Evolutionary conservation across 2,329 filamentous ascomycete species (phyloP).

Genomic region (Ceratocystis papillata): DNA sequence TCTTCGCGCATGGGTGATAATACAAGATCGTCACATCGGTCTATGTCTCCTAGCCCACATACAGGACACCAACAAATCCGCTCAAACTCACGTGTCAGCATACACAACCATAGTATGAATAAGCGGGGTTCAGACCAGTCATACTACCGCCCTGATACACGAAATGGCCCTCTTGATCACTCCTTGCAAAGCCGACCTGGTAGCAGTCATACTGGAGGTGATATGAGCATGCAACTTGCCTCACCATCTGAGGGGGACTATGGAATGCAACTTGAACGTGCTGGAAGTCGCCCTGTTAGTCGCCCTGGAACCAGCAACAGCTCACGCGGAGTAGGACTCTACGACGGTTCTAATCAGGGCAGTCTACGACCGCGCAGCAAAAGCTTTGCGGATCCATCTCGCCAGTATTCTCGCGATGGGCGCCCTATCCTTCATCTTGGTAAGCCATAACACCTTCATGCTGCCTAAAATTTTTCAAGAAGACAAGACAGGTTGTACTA

Average conservation of each 20-base stretch:
- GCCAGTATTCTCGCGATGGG: slow-evolving; percentile 76
- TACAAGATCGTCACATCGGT: slow-evolving; percentile 17
- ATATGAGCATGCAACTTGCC: slow-evolving; percentile 60
- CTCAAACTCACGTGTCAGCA: slow-evolving; percentile 21
- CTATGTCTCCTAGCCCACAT: slow-evolving; percentile 19
- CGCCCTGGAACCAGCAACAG: slow-evolving; percentile 39
- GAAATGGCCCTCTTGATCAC: slow-evolving; percentile 37
- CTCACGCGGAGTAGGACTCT: slow-evolving; percentile 45
- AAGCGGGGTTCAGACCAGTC: slow-evolving; percentile 41
- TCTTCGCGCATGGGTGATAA: slow-evolving; percentile 17
- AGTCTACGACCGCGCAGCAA: slow-evolving; percentile 55
- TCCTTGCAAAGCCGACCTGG: slow-evolving; percentile 33
- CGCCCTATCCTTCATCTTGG: slow-evolving; percentile 85
- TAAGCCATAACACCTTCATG: slow-evolving; percentile 42
- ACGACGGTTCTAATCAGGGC: slow-evolving; percentile 40
- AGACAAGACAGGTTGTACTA: background rate
- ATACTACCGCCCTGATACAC: slow-evolving; percentile 42
- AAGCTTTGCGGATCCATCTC: slow-evolving; percentile 71
- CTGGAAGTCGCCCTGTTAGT: slow-evolving; percentile 32
- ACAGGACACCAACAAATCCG: slow-evolving; percentile 15
- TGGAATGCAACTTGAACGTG: slow-evolving; percentile 45
- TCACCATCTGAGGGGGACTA: slow-evolving; percentile 47
- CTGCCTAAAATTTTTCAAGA: no score
- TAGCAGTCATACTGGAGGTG: slow-evolving; percentile 42
- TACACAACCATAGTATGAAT: slow-evolving; percentile 34